Evolutionary conservation across 768 basidiomycete genomes (phyloP).

Genomic region (Crassisporium funariophilum): DNA sequence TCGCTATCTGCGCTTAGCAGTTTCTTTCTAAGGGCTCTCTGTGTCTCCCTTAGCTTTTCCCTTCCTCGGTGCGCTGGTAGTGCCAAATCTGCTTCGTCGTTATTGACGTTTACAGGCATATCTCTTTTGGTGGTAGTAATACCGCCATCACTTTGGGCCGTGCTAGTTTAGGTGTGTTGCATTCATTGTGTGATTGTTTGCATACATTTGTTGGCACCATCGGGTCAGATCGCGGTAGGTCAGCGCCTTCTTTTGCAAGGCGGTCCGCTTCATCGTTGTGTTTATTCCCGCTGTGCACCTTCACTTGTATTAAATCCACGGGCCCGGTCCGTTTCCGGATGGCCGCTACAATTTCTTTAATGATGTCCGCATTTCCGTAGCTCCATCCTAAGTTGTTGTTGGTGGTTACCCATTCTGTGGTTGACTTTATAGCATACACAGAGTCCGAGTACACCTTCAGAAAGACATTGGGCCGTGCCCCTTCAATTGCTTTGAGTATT

Average conservation of each 20-base stretch:
- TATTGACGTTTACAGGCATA: too few species aligned
- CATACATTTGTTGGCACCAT: too few species aligned
- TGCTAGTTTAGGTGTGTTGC: too few species aligned
- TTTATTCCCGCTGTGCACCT: constrained; percentile 14
- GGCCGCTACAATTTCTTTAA: not conserved
- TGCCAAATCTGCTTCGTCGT: too few species aligned
- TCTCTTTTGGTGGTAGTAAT: too few species aligned
- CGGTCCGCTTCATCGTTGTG: constrained; percentile 20
- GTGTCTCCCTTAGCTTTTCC: too few species aligned
- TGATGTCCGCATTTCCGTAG: not conserved
- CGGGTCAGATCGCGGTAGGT: too few species aligned
- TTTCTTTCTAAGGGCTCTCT: too few species aligned
- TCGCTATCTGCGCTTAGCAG: too few species aligned
- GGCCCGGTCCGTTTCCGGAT: not conserved
- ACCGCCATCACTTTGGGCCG: too few species aligned
- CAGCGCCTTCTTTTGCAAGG: constrained; percentile 3
- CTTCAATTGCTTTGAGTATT: constrained; percentile 9
- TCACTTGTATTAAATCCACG: constrained; percentile 10
- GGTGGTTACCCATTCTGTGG: constrained; percentile 3
- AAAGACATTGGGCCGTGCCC: not conserved
- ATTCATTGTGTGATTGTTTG: too few species aligned
- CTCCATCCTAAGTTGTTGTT: constrained; percentile 17
- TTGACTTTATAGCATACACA: constrained; percentile 11
- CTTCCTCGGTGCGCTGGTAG: too few species aligned
- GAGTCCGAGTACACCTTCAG: constrained; percentile 18